phyloP scores from a whole-genome alignment of 352 stramenopile genomes.

The Phytophthora capsici region DNA sequence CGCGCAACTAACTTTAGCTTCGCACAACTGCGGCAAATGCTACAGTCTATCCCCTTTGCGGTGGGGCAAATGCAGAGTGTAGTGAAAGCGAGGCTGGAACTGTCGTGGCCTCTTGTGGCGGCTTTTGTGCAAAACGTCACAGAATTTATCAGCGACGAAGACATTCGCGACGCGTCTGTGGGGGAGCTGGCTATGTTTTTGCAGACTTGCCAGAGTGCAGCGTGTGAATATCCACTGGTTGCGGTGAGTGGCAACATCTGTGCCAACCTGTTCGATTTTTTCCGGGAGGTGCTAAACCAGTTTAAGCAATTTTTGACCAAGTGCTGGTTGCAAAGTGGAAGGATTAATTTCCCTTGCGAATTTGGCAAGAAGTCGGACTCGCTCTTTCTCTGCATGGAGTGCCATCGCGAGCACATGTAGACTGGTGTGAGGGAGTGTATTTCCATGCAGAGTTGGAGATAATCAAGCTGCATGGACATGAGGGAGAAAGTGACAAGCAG shows the following conservation, averaged over 20 bases:
- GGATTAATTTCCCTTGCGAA: slow-evolving; percentile 76
- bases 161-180: slow-evolving; percentile 73
- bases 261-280: slow-evolving; percentile 64
- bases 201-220: slow-evolving; percentile 34
- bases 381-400: slow-evolving; percentile 87
- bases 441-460: background rate
- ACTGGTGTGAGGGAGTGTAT: background rate
- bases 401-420: slow-evolving; percentile 79
- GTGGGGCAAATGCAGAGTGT: slow-evolving; percentile 71
- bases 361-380: slow-evolving; percentile 82
- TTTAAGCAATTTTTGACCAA: slow-evolving; percentile 80
- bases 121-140: slow-evolving; percentile 70
- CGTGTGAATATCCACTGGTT: slow-evolving; percentile 24
- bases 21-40: slow-evolving; percentile 56
- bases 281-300: slow-evolving; percentile 58
- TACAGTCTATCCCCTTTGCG: slow-evolving; percentile 68
- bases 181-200: slow-evolving; percentile 68
- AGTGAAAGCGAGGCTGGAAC: slow-evolving; percentile 56
- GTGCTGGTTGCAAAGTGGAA: slow-evolving; percentile 55
- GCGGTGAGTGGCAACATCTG: slow-evolving; percentile 60
- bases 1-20: slow-evolving; percentile 59
- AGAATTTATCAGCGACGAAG: slow-evolving; percentile 75
- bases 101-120: slow-evolving; percentile 71
- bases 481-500: slow-evolving; percentile 23
- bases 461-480: slow-evolving; percentile 1